A percentile compares a stretch with the other conserved stretches of the same genome.
These are phyloP conservation scores for Coprinellus aureogranulatus DNA, from an alignment of 768 basidiomycete species.

Conservation along the genomic window DNA sequence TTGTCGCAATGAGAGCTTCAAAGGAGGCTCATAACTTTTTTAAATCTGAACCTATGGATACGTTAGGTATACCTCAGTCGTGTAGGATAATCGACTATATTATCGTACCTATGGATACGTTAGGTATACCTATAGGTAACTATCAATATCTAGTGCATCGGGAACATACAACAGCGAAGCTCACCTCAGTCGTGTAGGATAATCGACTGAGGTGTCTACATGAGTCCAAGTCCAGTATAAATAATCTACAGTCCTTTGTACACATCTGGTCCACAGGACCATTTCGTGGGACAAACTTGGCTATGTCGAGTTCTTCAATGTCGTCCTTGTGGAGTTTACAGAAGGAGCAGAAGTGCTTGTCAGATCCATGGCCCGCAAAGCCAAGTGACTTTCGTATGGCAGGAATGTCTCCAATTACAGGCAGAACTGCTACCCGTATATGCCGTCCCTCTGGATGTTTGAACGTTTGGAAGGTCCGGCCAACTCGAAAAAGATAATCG, in stretches of 20 bases:
- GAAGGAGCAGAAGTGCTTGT: conserved; percentile 18
- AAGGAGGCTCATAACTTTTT: neutral
- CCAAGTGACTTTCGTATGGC: conserved; percentile 20
- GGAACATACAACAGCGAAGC: neutral
- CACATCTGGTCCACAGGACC: conserved; percentile 11
- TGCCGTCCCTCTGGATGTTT: conserved; percentile 15
- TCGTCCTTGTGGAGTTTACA: conserved; percentile 10
- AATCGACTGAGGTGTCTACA: neutral
- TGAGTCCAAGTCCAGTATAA: no score
- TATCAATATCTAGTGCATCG: neutral
- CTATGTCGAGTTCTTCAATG: neutral
- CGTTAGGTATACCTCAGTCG: neutral
- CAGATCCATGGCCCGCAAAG: conserved; percentile 14
- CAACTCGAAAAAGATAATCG: conserved; percentile 12
- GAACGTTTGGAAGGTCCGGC: conserved; percentile 12
- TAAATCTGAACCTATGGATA: neutral
- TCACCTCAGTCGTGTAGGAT: neutral
- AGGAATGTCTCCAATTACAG: conserved; percentile 16
- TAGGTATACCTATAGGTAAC: neutral
- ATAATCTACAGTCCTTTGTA: no score
- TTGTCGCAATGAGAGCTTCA: neutral
- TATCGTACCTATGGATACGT: no score
- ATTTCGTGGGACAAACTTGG: conserved; percentile 5
- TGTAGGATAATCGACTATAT: neutral
- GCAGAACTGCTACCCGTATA: conserved; percentile 15